Conservation (phyloP, 2,329 filamentous ascomycete species). For the Alternaria hordeiaustralica region DNA sequence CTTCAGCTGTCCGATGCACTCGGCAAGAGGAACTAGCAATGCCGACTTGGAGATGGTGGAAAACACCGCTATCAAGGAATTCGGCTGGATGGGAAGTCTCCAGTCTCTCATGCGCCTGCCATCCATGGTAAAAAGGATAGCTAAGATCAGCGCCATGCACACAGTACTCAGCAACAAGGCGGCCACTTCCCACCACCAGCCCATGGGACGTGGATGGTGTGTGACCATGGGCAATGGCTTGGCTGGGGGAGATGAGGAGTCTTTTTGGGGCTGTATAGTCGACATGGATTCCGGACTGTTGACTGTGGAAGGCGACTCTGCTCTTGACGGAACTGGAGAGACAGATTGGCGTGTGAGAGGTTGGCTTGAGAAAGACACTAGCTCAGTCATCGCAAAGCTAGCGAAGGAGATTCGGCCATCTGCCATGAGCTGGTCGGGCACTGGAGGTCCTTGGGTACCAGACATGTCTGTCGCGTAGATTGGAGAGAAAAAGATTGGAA, state of each 20-base stretch:
- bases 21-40: background rate
- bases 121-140: background rate
- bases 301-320: background rate
- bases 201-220: background rate
- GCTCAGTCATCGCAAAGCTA: background rate
- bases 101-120: background rate
- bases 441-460: fast-evolving
- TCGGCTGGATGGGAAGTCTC: background rate
- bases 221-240: background rate
- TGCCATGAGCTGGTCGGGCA: fast-evolving
- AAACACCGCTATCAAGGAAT: background rate
- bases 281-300: background rate
- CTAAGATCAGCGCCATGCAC: background rate
- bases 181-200: background rate
- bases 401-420: background rate
- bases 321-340: background rate
- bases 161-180: background rate
- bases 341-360: background rate
- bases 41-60: background rate
- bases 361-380: background rate
- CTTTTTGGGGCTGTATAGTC: no score
- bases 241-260: fast-evolving
- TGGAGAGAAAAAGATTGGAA: background rate
- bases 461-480: background rate
- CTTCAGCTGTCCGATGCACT: background rate